These are phyloP conservation scores for Diddensiella transvaalensis DNA, from an alignment of 805 yeast species.

Conservation along the genomic window DNA sequence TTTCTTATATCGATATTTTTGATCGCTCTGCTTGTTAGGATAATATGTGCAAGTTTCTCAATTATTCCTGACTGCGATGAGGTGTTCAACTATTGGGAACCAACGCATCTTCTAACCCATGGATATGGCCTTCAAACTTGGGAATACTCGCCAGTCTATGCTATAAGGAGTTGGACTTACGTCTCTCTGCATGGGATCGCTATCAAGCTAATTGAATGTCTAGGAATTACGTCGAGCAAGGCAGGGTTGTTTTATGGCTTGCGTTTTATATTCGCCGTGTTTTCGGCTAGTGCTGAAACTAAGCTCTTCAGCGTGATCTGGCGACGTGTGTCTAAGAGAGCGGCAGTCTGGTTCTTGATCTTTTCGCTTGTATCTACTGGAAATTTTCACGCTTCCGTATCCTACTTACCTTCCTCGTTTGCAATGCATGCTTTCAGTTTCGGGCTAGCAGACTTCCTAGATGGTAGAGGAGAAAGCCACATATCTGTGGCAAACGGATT, in stretches of 20 bases:
- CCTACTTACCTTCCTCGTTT: slow-evolving; percentile 79
- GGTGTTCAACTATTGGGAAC: slow-evolving; percentile 91
- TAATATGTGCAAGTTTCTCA: slow-evolving; percentile 47
- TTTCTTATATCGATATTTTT: slow-evolving; percentile 13
- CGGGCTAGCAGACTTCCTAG: slow-evolving; percentile 29
- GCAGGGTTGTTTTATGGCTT: slow-evolving; percentile 47
- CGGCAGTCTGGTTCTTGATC: slow-evolving; percentile 61
- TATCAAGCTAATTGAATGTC: slow-evolving; percentile 19
- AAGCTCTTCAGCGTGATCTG: slow-evolving; percentile 44
- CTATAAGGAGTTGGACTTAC: slow-evolving; percentile 84
- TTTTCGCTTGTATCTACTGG: slow-evolving; percentile 69
- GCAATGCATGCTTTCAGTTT: slow-evolving; percentile 50
- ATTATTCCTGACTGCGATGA: slow-evolving; percentile 92
- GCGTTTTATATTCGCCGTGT: slow-evolving; percentile 42
- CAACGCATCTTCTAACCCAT: slow-evolving; percentile 70
- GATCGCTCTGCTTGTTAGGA: slow-evolving; percentile 28
- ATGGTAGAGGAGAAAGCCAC: slow-evolving; percentile 6
- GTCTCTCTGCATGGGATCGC: slow-evolving; percentile 44
- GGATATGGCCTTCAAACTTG: slow-evolving; percentile 92
- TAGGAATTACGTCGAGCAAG: not conserved
- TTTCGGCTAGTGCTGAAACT: slow-evolving; percentile 50
- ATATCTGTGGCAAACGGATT: slow-evolving; percentile 20
- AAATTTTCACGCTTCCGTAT: slow-evolving; percentile 81
- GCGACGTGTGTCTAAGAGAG: slow-evolving; percentile 33
- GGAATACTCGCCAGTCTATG: slow-evolving; percentile 90